A percentile compares a stretch with the other conserved stretches of the same genome.
These are phyloP conservation scores for Exserohilum rostratum DNA, from an alignment of 2,329 filamentous ascomycete species.

Conservation along the genomic window DNA sequence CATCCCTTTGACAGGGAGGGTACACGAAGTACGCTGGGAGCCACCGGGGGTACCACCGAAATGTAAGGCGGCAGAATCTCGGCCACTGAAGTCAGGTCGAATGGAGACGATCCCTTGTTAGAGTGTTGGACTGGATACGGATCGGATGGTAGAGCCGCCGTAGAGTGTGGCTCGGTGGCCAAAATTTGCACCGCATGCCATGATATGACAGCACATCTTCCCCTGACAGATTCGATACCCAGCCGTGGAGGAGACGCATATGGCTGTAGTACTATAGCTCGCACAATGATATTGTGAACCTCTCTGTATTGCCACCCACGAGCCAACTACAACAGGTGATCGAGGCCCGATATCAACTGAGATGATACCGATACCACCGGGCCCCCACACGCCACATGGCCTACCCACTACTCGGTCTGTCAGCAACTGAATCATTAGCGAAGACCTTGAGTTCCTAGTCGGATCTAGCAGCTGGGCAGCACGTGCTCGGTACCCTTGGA, in stretches of 20 bases:
- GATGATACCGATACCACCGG: not conserved
- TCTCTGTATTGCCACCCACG: not conserved
- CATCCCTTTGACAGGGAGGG: constrained; percentile 20
- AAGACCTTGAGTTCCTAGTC: not conserved
- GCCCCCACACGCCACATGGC: constrained; percentile 5
- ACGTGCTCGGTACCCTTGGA: constrained; percentile 4
- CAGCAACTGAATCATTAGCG: not conserved
- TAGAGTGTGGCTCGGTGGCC: not conserved
- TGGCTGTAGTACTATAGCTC: constrained; percentile 3
- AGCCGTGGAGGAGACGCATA: not conserved
- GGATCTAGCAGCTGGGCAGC: constrained; percentile 5
- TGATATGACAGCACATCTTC: constrained; percentile 4
- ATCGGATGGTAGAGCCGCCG: constrained; percentile 1
- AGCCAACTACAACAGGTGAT: constrained; percentile 4
- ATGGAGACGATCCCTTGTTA: not conserved
- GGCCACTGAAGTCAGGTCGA: constrained; percentile 5
- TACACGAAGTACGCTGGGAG: constrained; percentile 19
- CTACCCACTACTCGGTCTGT: not conserved
- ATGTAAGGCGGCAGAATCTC: constrained; percentile 16
- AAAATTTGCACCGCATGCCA: constrained; percentile 3
- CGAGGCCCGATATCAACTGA: no score
- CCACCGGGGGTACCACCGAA: constrained; percentile 22
- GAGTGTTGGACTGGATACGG: not conserved
- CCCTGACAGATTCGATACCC: not conserved
- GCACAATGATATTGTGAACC: not conserved